These are phyloP conservation scores for Corylus heterophylla DNA, from an alignment of 306 rosid species.

Conservation along the genomic window DNA sequence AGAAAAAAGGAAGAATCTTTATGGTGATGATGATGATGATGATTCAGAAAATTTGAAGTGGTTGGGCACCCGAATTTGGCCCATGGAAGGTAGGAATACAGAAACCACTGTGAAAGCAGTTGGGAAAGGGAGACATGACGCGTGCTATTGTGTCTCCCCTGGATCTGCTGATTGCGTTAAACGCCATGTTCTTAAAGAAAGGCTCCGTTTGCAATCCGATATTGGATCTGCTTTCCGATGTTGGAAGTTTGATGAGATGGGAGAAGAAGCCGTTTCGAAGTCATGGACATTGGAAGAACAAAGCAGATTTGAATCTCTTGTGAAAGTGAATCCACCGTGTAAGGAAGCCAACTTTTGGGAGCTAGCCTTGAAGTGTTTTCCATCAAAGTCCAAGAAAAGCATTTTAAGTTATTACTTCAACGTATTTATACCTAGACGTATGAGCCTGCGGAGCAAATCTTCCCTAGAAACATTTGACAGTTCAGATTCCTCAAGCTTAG, in stretches of 20 bases:
- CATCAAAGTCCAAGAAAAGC: constrained; percentile 32
- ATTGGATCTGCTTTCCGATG: constrained; percentile 30
- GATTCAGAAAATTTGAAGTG: constrained; percentile 29
- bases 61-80: constrained; percentile 36
- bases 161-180: constrained; percentile 34
- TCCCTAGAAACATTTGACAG: constrained; percentile 17
- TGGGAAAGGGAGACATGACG: constrained; percentile 29
- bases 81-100: neutral
- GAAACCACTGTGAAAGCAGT: constrained; percentile 6
- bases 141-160: constrained; percentile 31
- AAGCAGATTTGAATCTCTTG: constrained; percentile 24
- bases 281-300: constrained; percentile 37
- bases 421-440: constrained; percentile 30
- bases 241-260: constrained; percentile 49
- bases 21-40: constrained; percentile 13
- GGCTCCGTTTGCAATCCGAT: constrained; percentile 23
- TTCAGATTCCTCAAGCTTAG: constrained; percentile 5
- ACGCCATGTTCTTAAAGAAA: constrained; percentile 28
- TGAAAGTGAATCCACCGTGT: constrained; percentile 6
- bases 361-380: constrained; percentile 28
- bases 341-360: constrained; percentile 33
- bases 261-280: constrained; percentile 30
- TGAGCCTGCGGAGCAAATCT: constrained; percentile 31
- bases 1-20: neutral
- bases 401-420: constrained; percentile 39